phyloP scores from a whole-genome alignment of 805 yeast genomes.

The Torulaspora gathmanii region DNA sequence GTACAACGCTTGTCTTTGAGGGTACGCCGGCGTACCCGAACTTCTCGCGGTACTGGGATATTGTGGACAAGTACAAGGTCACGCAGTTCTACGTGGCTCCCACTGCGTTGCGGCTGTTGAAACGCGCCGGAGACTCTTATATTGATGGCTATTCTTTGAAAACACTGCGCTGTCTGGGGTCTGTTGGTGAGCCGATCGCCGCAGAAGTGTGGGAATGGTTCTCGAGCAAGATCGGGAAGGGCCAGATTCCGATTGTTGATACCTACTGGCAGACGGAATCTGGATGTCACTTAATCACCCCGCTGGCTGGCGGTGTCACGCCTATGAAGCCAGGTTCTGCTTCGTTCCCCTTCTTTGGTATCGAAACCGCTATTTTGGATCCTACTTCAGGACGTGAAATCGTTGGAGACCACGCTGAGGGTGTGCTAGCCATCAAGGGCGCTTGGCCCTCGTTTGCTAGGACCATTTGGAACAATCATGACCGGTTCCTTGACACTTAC shows the following conservation, averaged over 20 bases:
- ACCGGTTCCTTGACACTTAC: slow-evolving; percentile 74
- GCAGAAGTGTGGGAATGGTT: slow-evolving; percentile 89
- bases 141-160: slow-evolving; percentile 58
- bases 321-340: slow-evolving; percentile 86
- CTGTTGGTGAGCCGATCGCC: slow-evolving; percentile 84
- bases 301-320: slow-evolving; percentile 68
- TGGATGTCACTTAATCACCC: slow-evolving; percentile 74
- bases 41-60: slow-evolving; percentile 75
- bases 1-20: slow-evolving; percentile 75
- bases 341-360: slow-evolving; percentile 79
- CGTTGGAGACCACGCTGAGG: slow-evolving; percentile 67
- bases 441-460: slow-evolving; percentile 88
- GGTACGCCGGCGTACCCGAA: slow-evolving; percentile 86
- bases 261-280: slow-evolving; percentile 91
- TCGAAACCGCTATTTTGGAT: slow-evolving; percentile 66
- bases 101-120: slow-evolving; percentile 71
- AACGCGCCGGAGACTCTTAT: slow-evolving; percentile 65
- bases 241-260: slow-evolving; percentile 67
- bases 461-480: slow-evolving; percentile 73
- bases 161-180: slow-evolving; percentile 66
- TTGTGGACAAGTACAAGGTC: slow-evolving; percentile 63
- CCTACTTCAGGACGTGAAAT: slow-evolving; percentile 70
- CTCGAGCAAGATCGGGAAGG: slow-evolving; percentile 64
- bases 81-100: slow-evolving; percentile 84
- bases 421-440: slow-evolving; percentile 65